Base-by-base conservation (phyloP, 1,284 basidiomycete genomes). In the Hemileia vastatrix region DNA sequence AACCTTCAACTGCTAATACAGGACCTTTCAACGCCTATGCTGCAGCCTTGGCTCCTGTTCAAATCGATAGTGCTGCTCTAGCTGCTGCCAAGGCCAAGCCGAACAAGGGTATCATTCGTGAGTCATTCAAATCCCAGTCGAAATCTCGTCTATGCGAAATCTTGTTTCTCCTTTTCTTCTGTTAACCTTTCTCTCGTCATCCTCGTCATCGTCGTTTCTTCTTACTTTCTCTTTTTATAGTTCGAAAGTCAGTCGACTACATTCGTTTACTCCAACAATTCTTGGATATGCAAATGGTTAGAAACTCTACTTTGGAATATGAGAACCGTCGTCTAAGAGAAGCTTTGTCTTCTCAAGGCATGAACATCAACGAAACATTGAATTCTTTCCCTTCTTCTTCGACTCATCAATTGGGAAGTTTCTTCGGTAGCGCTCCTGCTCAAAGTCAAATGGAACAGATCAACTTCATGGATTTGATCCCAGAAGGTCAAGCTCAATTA, bases 51-150 rank as follows among this genome's bases (percentile, higher is more conserved):
- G 71, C 72, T 13, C 71, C 72, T 1, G 72, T 71, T 0, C 65
- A 70, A 18, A 66, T 68, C n/a, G 66, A 71, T 57, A 71, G 69
- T 40, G 69, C 70, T n/a, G n/a, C n/a, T n/a, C n/a, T n/a, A n/a
- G n/a, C n/a, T n/a, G 63, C 66, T 2, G 67, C 69, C 24, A 57
- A 27, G 21, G 76, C 87, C 53, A 90, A 90, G 73, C 88, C 88
- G 48, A 91, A 91, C 77, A 91, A 91, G 79, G 88, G 88, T 44
- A 87, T 90, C 83, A 90, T 91, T 57, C 77, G n/a, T n/a, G n/a
- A n/a, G 61, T 56, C 21, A 23, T 19, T 27, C 36, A 32, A 24
- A 52, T 18, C 50, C 36, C 24, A 52, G 24, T 15, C 21, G 24
- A 18, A 52, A 52, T 54, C 44, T 27, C 19, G 23, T 23, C 54